Evolutionary conservation across 352 stramenopile species (phyloP), one percentile per base, ranked within the genome.

Genomic region (Plasmopara muralis): DNA sequence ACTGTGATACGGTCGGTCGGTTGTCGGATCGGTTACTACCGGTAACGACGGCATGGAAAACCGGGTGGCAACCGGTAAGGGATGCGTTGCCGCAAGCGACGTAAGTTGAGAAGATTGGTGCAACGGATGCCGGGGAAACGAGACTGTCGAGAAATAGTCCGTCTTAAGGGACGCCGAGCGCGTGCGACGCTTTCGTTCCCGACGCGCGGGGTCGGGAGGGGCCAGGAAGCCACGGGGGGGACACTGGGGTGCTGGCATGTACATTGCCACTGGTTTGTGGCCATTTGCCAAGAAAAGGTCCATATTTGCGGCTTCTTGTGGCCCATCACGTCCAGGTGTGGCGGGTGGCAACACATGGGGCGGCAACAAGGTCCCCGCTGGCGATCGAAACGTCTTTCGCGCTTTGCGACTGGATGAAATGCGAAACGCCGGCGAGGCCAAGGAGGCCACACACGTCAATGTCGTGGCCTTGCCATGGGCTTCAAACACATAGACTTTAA

Each of bases 341-440:
- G 55, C 38, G 20, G 42, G 59, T 8, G 54, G 46, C 12, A 52
- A 20, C 4, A 47, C 51, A 14, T 38, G 33, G 13, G 13, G 33
- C 1, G 13, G 9, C 33, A 38, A 14, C 9, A 14, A 38, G 2
- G 9, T 9, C 33, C 9, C 9, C 13, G 13, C 33, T 16, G 77
- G 74, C 42, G 77, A 80, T 13, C 70, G 75, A 51, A 86, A 85
- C 2, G 78, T 89, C 53, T 92, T 92, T 31, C 82, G 64, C 0
- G 82, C 81, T 57, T 92, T 92, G 43, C 82, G 78, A 47, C 76
- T 89, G 9, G 82, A 92, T 28, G 78, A 92, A 50, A 92, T 88
- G 14, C 77, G 61, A 53, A 92, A 92, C 2, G 77, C 48, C 2
- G 82, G 78, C 12, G 82, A 92, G 37, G 68, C 59, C 15, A 92